These are phyloP conservation scores for Rosa persica DNA, from an alignment of 306 rosid genomes.

Conservation along the genomic window DNA sequence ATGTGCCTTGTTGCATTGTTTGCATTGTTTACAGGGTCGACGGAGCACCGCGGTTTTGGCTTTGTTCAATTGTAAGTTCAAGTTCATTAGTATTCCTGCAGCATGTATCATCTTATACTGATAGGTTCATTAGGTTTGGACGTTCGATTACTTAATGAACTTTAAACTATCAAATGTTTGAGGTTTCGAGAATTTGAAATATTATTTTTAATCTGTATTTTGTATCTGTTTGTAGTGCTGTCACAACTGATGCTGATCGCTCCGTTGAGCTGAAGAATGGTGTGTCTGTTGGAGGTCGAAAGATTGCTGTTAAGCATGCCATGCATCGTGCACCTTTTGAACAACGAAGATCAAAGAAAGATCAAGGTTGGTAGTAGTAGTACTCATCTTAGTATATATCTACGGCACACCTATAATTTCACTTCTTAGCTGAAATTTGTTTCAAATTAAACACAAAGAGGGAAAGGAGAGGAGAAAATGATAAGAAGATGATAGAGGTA, in stretches of 20 bases:
- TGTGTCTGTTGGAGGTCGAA: slow-evolving; percentile 69
- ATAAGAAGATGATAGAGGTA: not conserved
- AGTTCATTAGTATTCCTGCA: not conserved
- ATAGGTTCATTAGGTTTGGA: not conserved
- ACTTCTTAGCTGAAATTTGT: slow-evolving; percentile 6
- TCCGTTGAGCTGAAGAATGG: slow-evolving; percentile 80
- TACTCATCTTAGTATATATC: slow-evolving; percentile 22
- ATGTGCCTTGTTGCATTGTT: slow-evolving; percentile 1
- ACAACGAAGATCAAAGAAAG: slow-evolving; percentile 57
- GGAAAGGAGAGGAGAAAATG: not conserved
- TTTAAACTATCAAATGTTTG: not conserved
- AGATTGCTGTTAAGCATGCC: slow-evolving; percentile 78
- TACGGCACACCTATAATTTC: slow-evolving; percentile 10
- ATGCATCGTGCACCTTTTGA: slow-evolving; percentile 80
- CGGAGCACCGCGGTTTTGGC: slow-evolving; percentile 80
- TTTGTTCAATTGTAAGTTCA: slow-evolving; percentile 79
- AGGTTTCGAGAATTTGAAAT: slow-evolving; percentile 1
- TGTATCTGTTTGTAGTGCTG: slow-evolving; percentile 60
- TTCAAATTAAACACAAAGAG: not conserved
- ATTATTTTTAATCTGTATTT: slow-evolving; percentile 5
- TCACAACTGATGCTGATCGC: slow-evolving; percentile 72
- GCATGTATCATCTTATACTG: not conserved
- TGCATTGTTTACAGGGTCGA: slow-evolving; percentile 56
- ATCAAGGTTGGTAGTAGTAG: slow-evolving; percentile 53
- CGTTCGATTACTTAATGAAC: not conserved